Percentiles rank a stretch among this genome's conserved stretches.
Conservation (phyloP, 768 basidiomycete species). For the Coprinellus micaceus region DNA sequence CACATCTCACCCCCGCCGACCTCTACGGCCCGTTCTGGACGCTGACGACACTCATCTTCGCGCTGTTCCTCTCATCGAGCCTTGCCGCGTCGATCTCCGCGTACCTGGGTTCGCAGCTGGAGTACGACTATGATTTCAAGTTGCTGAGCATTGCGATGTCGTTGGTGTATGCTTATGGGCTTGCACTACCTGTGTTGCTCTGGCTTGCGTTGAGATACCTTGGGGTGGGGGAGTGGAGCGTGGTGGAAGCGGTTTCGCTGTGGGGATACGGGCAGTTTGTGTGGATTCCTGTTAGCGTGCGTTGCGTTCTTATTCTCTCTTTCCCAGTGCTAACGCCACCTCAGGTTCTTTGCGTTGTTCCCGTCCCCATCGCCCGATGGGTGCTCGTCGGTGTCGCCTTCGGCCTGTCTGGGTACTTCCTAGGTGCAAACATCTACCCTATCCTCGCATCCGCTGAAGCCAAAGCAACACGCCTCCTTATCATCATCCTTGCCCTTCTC, state of each 20-base stretch:
- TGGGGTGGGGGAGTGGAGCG: constrained; percentile 86
- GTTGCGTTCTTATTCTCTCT: constrained; percentile 18
- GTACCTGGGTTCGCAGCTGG: constrained; percentile 60
- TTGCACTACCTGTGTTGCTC: constrained; percentile 74
- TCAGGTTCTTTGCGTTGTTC: constrained; percentile 82
- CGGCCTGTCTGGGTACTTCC: constrained; percentile 81
- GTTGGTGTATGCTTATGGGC: constrained; percentile 83
- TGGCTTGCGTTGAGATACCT: constrained; percentile 86
- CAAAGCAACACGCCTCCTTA: constrained; percentile 79
- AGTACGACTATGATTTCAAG: constrained; percentile 81
- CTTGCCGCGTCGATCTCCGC: constrained; percentile 82
- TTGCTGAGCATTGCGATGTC: constrained; percentile 78
- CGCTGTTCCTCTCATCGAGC: constrained; percentile 90
- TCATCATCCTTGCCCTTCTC: constrained; percentile 68
- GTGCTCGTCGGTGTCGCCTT: constrained; percentile 70
- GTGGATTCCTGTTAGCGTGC: constrained; percentile 84
- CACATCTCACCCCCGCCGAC: constrained; percentile 65
- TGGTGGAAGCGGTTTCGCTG: constrained; percentile 76
- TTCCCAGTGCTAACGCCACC: background rate
- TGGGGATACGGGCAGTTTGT: constrained; percentile 84
- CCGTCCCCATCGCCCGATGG: constrained; percentile 81
- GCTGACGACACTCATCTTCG: constrained; percentile 89
- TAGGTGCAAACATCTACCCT: constrained; percentile 83
- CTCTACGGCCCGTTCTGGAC: constrained; percentile 97
- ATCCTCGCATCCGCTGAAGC: constrained; percentile 83